phyloP scores from a whole-genome alignment of 805 yeast genomes.

The Ogataea methylovora region DNA sequence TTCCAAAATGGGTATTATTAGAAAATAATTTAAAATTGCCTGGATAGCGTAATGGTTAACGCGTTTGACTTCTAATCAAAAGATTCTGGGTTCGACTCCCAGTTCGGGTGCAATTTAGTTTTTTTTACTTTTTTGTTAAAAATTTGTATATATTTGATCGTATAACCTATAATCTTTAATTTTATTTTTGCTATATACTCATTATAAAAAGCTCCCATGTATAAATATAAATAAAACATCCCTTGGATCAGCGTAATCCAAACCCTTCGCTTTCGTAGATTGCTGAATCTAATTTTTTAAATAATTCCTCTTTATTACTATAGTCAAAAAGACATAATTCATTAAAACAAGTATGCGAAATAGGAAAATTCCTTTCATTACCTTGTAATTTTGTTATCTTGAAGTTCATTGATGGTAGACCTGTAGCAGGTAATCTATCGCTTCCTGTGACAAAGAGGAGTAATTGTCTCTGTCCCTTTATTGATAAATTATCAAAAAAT shows the following conservation, averaged over 20 bases:
- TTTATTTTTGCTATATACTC: no score
- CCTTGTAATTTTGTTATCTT: slow-evolving; percentile 47
- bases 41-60: slow-evolving; percentile 54
- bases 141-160: no score
- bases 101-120: slow-evolving; percentile 8
- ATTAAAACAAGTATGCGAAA: slow-evolving; percentile 93
- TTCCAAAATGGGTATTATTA: no score
- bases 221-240: no score
- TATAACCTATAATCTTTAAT: no score
- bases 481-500: slow-evolving; percentile 41
- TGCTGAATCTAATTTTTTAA: slow-evolving; percentile 56
- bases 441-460: slow-evolving; percentile 83
- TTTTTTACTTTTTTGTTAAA: background rate
- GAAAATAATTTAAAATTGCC: no score
- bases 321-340: slow-evolving; percentile 77
- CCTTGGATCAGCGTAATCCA: slow-evolving; percentile 32
- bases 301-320: slow-evolving; percentile 42
- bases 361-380: slow-evolving; percentile 50
- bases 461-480: slow-evolving; percentile 49
- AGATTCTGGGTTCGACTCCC: slow-evolving; percentile 54
- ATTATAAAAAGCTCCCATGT: no score
- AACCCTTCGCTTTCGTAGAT: slow-evolving; percentile 80
- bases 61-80: slow-evolving; percentile 54
- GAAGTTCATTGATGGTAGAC: slow-evolving; percentile 67
- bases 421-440: slow-evolving; percentile 89